phyloP scores from a whole-genome alignment of 208 protist species.

The Herpetomonas samuelpessoai region DNA sequence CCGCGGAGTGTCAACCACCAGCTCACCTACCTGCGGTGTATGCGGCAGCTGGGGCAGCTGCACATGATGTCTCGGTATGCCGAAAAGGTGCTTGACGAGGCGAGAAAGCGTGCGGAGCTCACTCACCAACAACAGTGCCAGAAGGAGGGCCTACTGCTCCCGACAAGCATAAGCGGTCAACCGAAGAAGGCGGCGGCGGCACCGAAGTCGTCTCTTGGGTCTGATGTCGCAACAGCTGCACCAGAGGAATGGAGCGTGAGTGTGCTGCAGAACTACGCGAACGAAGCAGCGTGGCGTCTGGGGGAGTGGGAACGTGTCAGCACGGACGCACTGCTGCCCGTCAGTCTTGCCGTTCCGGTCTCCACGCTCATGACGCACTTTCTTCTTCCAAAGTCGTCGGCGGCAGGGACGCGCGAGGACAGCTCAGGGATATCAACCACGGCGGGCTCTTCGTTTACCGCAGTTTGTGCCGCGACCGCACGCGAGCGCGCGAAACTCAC shows the following conservation, averaged over 20 bases:
- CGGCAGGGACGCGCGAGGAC: too few species aligned
- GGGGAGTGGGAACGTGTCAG: constrained; percentile 74
- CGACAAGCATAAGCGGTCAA: not conserved
- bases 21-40: constrained; percentile 75
- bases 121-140: not conserved
- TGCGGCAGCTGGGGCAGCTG: constrained; percentile 82
- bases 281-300: constrained; percentile 85
- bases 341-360: constrained; percentile 43
- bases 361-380: not conserved
- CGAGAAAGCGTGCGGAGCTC: not conserved
- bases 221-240: not conserved
- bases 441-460: constrained; percentile 1
- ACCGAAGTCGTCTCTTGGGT: not conserved
- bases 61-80: constrained; percentile 84
- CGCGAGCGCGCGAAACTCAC: constrained; percentile 49
- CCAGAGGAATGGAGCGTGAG: constrained; percentile 12
- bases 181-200: not conserved
- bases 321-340: constrained; percentile 17
- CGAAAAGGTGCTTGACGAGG: constrained; percentile 12
- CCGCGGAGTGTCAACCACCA: constrained; percentile 66
- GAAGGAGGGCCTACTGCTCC: not conserved
- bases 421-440: constrained; percentile 4
- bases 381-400: too few species aligned
- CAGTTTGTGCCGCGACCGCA: constrained; percentile 15
- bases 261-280: constrained; percentile 71